Base-by-base conservation (phyloP, 441 rosid species). In the Brassica balearica region DNA sequence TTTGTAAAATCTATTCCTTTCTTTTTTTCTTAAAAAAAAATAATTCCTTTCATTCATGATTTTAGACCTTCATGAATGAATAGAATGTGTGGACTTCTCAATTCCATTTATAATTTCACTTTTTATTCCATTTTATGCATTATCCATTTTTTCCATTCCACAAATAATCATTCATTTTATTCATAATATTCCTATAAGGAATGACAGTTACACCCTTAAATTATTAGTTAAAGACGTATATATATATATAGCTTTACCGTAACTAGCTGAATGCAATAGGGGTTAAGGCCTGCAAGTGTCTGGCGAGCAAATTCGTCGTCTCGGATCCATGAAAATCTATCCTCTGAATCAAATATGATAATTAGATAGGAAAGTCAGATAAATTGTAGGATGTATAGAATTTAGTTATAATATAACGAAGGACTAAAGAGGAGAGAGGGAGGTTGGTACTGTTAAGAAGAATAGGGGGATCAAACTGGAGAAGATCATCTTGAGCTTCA, bases 221-320 rank as follows among this genome's bases (percentile, higher is more conserved):
- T 19, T 60, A 60, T 11, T 25, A 11, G 36, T 61, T 27, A 3
- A 62, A 7, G 19, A 12, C 19, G 10, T 19, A 19, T 19, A 19
- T 19, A 19, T 17, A 17, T 12, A 25, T 27, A n/a, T 25, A 64
- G 12, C 69, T 64, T 64, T 88, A 92, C 97, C 82, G 76, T 79
- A 61, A 93, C 75, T 67, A 85, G 82, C 61, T 85, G 84, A 48
- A 92, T 78, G 81, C 81, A 25, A 8, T 20, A 85, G 7, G 98
- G 98, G 19, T 91, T 93, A 55, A 93, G 86, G 55, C 97, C 98
- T 5, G 97, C 90, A 53, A 93, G 91, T 19, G 90, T 86, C 78
- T 93, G 91, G 5, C 98, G 84, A 53, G 85, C 88, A 9, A 90
- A 93, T 65, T 93, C 95, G 20, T 91, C 94, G 8, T 93, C 96